These are phyloP conservation scores for Macrolepiota fuliginosa DNA, from an alignment of 768 basidiomycete species.

Conservation along the genomic window DNA sequence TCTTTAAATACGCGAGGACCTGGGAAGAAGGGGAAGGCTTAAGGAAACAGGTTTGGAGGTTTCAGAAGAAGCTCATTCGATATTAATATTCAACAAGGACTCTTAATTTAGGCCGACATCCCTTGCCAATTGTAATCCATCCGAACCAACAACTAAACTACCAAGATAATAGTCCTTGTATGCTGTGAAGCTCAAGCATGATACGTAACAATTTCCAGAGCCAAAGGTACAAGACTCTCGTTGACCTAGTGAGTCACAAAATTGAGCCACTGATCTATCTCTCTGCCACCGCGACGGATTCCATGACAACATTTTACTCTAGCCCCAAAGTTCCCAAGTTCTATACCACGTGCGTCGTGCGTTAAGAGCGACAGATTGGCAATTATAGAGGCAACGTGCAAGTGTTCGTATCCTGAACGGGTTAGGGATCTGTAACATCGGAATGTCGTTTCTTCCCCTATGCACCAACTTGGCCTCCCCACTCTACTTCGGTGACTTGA, in stretches of 20 bases:
- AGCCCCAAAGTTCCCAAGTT: background rate
- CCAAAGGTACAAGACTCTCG: constrained; percentile 44
- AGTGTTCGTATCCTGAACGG: too few species aligned
- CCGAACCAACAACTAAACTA: too few species aligned
- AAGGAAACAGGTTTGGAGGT: too few species aligned
- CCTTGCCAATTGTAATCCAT: background rate
- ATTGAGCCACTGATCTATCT: constrained; percentile 57
- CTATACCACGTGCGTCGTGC: background rate
- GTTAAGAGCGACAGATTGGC: too few species aligned
- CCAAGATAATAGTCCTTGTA: background rate
- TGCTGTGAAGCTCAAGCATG: background rate
- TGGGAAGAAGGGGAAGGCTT: too few species aligned
- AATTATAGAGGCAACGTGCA: too few species aligned
- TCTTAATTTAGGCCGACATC: background rate
- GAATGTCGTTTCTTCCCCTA: too few species aligned
- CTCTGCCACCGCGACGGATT: constrained; percentile 50
- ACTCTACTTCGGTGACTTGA: too few species aligned
- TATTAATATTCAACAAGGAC: background rate
- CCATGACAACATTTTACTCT: background rate
- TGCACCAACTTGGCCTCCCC: too few species aligned
- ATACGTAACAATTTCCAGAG: background rate
- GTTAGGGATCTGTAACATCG: too few species aligned
- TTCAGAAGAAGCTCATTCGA: background rate
- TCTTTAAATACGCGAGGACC: background rate
- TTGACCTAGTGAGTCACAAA: constrained; percentile 50